A percentile compares a stretch with the other conserved stretches of the same genome.
phyloP scores from a whole-genome alignment of 2,329 filamentous ascomycete genomes.

The Chlorencoelia australis region DNA sequence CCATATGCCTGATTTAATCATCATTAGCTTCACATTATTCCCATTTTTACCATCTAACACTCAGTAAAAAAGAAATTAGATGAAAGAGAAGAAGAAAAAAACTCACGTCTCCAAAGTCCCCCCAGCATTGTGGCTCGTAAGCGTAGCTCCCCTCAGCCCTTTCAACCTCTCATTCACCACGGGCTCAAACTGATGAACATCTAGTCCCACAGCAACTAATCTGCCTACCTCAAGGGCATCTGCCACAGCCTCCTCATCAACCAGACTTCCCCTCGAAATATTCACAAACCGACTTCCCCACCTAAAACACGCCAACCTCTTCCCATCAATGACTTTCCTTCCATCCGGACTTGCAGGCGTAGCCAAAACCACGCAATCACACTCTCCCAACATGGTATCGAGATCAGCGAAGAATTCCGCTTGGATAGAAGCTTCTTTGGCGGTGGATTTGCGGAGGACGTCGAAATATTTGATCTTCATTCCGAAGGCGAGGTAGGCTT shows the following conservation, averaged over 20 bases:
- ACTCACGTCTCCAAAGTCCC: constrained; percentile 50
- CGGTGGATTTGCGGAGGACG: constrained; percentile 34
- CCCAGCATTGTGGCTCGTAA: constrained; percentile 60
- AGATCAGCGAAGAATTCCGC: constrained; percentile 43
- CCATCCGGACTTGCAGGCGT: constrained; percentile 41
- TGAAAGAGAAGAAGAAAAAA: not conserved
- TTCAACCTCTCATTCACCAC: constrained; percentile 22
- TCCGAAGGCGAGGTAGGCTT: constrained; percentile 47
- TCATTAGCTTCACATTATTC: not conserved
- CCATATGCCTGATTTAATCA: constrained; percentile 29
- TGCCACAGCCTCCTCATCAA: constrained; percentile 54
- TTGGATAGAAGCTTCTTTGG: constrained; percentile 31
- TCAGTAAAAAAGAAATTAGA: not conserved
- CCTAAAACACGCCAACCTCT: constrained; percentile 41
- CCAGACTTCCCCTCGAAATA: constrained; percentile 52
- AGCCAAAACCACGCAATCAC: constrained; percentile 54
- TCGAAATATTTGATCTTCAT: constrained; percentile 60
- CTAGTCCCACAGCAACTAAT: constrained; percentile 46
- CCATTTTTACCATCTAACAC: not conserved
- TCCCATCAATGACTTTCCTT: constrained; percentile 37
- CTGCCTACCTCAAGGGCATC: constrained; percentile 43
- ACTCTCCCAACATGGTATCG: constrained; percentile 38
- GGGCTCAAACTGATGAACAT: constrained; percentile 55
- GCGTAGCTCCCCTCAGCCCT: constrained; percentile 31
- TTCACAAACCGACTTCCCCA: constrained; percentile 52